Base-by-base conservation (phyloP, 768 basidiomycete species). In the Pisolithus tinctorius region DNA sequence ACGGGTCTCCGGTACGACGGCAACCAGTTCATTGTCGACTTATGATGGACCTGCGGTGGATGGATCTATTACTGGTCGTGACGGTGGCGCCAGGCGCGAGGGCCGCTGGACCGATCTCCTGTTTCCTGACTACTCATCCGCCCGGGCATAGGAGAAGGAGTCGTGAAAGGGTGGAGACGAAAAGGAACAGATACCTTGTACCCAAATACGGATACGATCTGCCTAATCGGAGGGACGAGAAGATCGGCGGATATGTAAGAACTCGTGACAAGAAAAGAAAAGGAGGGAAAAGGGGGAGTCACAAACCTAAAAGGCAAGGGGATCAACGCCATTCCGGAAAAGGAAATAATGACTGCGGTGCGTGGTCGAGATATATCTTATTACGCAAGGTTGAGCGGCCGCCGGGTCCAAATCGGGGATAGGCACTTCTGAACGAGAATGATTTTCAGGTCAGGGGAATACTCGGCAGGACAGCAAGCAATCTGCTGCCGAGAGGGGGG, bases 161-260 rank as follows among this genome's bases (percentile, higher is more conserved):
- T 16, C 25, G 50, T 14, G 13, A 23, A 34, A 7, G 39, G 7
- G 30, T 20, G 7, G 16, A 31, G 26, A 30, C 27, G 31, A 23
- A 44, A 44, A 20, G 31, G 29, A 20, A 44, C 51, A 59, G 37
- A 59, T 61, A 34, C 34, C 34, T 48, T 41, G 43, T 34, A 20
- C 16, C 37, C 43, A 26, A 34, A 31, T 54, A 31, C 27, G 53
- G 53, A 47, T 49, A 47, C 44, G 66, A 58, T 59, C 57, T 59
- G 23, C 63, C 66, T 55, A 58, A 64, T 37, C 27, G 39, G 29
- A 43, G 34, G 58, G 56, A 68, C 65, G 65, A 69, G 51, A 55
- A 67, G 65, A 67, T 67, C 65, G 65, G 67, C 65, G 63, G 65
- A 68, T 64, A 68, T 65, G 63, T 66, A 59, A 68, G 54, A 53